Base-by-base conservation (phyloP, 306 rosid species). In the Boehmeria nivea region DNA sequence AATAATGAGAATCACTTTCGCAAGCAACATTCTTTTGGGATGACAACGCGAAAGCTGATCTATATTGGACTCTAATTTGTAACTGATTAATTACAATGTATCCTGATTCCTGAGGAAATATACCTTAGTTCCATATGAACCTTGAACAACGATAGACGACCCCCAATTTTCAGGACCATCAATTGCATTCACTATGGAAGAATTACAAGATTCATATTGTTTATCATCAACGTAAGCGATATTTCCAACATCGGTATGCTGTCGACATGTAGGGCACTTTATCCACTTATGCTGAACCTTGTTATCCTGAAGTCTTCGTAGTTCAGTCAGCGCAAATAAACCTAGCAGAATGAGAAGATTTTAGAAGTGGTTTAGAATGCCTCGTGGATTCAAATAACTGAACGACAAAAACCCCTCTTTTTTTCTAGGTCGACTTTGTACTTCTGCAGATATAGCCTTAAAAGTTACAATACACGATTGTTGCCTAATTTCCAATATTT, bases 51-150 rank as follows among this genome's bases (percentile, higher is more conserved):
- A n/a, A n/a, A n/a, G n/a, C n/a, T n/a, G n/a, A n/a, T n/a, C n/a
- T n/a, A n/a, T n/a, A n/a, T n/a, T n/a, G n/a, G n/a, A n/a, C n/a
- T n/a, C n/a, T n/a, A n/a, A n/a, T n/a, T n/a, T n/a, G n/a, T n/a
- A n/a, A n/a, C n/a, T n/a, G n/a, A n/a, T n/a, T n/a, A n/a, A n/a
- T n/a, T n/a, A n/a, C n/a, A n/a, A n/a, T n/a, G n/a, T n/a, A n/a
- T n/a, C n/a, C n/a, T n/a, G n/a, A n/a, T n/a, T n/a, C n/a, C n/a
- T 15, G 12, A 14, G 22, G 60, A 45, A 26, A 44, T 65, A 51
- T 53, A 91, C 96, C 98, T 91, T 91, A 4, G 98, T 84, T 75
- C 96, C 96, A 61, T 91, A 87, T 26, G 96, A 91, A 54, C 98
- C 98, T 67, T 82, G 77, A 34, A 87, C 96, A 46, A 22, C 54